A percentile compares a stretch with the other conserved stretches of the same genome.
phyloP scores from a whole-genome alignment of 352 stramenopile species.

The Phytophthora megakarya region DNA sequence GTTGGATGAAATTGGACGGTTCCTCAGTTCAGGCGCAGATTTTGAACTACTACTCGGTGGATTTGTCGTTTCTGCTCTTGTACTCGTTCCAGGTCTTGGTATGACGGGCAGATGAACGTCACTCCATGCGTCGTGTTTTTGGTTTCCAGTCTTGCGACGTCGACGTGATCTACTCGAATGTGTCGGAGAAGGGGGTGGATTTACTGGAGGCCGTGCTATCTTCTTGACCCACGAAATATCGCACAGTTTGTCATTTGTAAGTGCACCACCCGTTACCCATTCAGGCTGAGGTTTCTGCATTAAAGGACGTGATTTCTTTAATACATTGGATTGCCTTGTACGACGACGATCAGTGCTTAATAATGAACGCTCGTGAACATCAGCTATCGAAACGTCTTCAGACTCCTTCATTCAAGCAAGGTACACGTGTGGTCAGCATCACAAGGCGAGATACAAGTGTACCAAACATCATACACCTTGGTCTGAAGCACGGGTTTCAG shows the following conservation, averaged over 20 bases:
- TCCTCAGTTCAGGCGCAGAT: neutral
- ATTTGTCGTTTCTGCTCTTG: neutral
- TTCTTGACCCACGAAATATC: constrained; percentile 39
- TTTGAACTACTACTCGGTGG: constrained; percentile 3
- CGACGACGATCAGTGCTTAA: constrained; percentile 2
- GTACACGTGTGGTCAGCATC: neutral
- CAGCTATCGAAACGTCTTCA: constrained; percentile 9
- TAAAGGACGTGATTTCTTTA: constrained; percentile 7
- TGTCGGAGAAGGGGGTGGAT: neutral
- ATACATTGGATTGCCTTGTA: constrained; percentile 7
- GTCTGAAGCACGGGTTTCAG: constrained; percentile 56
- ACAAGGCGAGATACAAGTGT: neutral
- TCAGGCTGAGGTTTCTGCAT: constrained; percentile 26
- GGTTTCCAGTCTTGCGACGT: constrained; percentile 23
- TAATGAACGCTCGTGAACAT: constrained; percentile 8
- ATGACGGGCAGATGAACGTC: constrained; percentile 26
- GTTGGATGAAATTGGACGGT: neutral
- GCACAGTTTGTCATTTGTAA: constrained; percentile 37
- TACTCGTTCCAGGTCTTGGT: constrained; percentile 1
- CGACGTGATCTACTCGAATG: constrained; percentile 17
- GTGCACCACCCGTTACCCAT: constrained; percentile 28
- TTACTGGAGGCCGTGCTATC: constrained; percentile 19
- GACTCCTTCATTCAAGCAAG: constrained; percentile 14
- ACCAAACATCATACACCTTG: constrained; percentile 27
- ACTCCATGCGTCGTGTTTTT: constrained; percentile 19